These are phyloP conservation scores for Naganishia sp. DNA, from an alignment of 1,284 basidiomycete species.

Conservation along the genomic window DNA sequence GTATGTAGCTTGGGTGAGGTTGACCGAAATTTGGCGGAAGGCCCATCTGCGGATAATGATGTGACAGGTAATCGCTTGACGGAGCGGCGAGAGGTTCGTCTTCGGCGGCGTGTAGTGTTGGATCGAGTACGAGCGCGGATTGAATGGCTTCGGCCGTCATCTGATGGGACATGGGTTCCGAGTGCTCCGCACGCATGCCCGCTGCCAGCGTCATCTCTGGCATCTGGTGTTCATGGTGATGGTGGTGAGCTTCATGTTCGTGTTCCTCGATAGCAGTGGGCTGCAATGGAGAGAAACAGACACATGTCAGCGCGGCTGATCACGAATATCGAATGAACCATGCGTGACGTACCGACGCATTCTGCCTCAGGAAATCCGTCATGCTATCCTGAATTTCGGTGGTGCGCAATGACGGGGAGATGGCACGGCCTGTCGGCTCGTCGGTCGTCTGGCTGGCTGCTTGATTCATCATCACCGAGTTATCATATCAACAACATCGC, in stretches of 20 bases:
- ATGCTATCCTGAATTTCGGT: constrained; percentile 1
- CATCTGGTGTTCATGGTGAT: constrained; percentile 18
- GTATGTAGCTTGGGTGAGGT: constrained; percentile 8
- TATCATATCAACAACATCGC: constrained; percentile 23
- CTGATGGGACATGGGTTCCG: constrained; percentile 13
- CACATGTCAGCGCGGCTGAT: too few species aligned
- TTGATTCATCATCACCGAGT: constrained; percentile 24
- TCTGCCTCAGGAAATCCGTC: constrained; percentile 10
- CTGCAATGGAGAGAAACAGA: too few species aligned
- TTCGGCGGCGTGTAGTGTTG: constrained; percentile 8
- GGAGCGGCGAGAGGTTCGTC: constrained; percentile 14
- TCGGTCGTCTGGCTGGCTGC: constrained; percentile 9
- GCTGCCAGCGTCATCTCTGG: constrained; percentile 28
- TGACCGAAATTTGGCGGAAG: constrained; percentile 9
- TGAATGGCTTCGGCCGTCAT: constrained; percentile 12
- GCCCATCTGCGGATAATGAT: constrained; percentile 1
- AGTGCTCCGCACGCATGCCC: constrained; percentile 19
- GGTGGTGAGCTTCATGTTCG: background rate
- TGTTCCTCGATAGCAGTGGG: too few species aligned
- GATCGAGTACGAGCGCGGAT: constrained; percentile 24
- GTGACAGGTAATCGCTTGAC: constrained; percentile 4
- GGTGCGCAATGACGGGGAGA: background rate
- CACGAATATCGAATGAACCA: too few species aligned
- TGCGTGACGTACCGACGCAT: constrained; percentile 13
- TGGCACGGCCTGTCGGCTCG: constrained; percentile 6